Evolutionary conservation across 2,329 filamentous ascomycete species (phyloP).

Genomic region (Neonectria sp.): DNA sequence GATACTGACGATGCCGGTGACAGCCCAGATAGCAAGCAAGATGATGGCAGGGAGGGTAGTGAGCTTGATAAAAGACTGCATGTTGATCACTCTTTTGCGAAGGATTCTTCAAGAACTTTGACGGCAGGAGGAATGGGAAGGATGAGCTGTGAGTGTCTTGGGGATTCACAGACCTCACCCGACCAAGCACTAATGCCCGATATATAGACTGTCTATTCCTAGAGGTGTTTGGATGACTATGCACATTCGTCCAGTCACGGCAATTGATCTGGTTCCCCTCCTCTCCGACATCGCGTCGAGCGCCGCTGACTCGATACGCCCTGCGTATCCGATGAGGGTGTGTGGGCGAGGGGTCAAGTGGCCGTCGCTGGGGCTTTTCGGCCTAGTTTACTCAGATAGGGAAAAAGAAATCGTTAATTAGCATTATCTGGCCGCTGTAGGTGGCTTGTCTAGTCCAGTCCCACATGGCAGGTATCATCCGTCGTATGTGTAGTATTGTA

Average conservation of each 20-base stretch:
- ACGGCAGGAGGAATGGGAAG: too few species aligned
- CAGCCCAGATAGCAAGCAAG: conserved; percentile 23
- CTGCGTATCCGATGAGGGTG: conserved; percentile 20
- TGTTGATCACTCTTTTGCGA: neutral
- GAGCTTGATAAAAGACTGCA: conserved; percentile 27
- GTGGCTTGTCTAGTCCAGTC: conserved; percentile 36
- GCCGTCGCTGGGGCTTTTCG: conserved; percentile 20
- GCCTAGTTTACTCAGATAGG: conserved; percentile 30
- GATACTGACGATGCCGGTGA: conserved; percentile 30
- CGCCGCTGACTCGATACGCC: conserved; percentile 20
- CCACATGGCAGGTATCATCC: conserved; percentile 42
- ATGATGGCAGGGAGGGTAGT: conserved; percentile 27
- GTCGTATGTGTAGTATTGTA: conserved; percentile 32
- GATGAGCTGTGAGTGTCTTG: neutral
- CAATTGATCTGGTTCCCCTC: conserved; percentile 12
- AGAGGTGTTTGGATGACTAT: neutral
- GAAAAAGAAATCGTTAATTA: conserved; percentile 43
- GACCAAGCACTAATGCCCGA: neutral
- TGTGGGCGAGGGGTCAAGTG: conserved; percentile 17
- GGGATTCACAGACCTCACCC: too few species aligned
- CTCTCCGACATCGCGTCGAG: conserved; percentile 31
- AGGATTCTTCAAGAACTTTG: neutral
- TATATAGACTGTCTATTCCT: neutral
- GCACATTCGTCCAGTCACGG: neutral
- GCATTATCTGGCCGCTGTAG: conserved; percentile 41